phyloP scores from a whole-genome alignment of 306 rosid species.

The Castanea mollissima region DNA sequence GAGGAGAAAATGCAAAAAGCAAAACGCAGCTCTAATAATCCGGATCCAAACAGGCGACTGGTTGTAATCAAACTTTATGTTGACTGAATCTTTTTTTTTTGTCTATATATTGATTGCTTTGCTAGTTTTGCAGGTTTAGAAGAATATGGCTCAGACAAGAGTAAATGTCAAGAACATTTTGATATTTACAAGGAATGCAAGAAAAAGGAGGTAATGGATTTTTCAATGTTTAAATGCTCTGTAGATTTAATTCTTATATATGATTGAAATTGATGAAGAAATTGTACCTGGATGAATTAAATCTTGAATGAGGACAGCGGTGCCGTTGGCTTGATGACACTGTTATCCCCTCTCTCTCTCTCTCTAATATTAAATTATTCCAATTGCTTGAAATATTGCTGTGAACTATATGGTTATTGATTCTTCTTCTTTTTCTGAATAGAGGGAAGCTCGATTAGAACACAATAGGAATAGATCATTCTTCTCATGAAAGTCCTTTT shows the following conservation, averaged over 20 bases:
- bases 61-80: neutral
- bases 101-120: neutral
- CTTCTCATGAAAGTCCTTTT: slow-evolving; percentile 59
- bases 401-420: neutral
- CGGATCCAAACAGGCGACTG: no score
- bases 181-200: slow-evolving; percentile 94
- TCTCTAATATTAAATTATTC: neutral
- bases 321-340: neutral
- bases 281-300: neutral
- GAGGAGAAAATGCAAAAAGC: no score
- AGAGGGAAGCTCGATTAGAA: slow-evolving; percentile 94
- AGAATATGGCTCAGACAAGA: slow-evolving; percentile 60
- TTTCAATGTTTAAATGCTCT: slow-evolving; percentile 4
- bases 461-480: slow-evolving; percentile 72
- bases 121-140: slow-evolving; percentile 62
- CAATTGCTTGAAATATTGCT: neutral
- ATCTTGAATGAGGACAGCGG: neutral
- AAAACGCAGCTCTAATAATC: no score
- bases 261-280: neutral
- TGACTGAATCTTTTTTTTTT: neutral
- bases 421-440: slow-evolving; percentile 31
- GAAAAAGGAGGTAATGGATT: slow-evolving; percentile 76
- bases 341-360: neutral
- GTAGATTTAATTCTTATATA: neutral
- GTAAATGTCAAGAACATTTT: slow-evolving; percentile 90